phyloP scores from a whole-genome alignment of 768 basidiomycete species.

The Xerocomellus amylosporus region DNA sequence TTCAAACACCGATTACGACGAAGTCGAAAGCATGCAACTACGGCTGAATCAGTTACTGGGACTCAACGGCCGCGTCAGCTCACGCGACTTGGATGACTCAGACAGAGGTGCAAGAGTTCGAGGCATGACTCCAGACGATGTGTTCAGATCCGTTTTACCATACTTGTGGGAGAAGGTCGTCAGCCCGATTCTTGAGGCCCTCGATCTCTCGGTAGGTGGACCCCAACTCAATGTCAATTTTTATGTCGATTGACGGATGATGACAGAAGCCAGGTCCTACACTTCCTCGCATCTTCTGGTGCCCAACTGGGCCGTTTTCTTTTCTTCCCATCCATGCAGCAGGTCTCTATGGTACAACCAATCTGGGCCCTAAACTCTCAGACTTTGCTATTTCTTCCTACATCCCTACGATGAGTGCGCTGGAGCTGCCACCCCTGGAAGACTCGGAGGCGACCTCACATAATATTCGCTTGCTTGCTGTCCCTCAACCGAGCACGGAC shows the following conservation, averaged over 20 bases:
- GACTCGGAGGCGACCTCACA: background rate
- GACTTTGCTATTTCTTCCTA: no score
- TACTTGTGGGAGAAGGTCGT: background rate
- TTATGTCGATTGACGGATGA: background rate
- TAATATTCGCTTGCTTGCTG: slow-evolving; percentile 2
- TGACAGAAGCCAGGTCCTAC: background rate
- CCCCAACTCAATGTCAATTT: no score
- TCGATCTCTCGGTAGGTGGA: background rate
- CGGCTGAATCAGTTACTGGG: background rate
- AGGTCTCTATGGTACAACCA: no score
- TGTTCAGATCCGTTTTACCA: background rate
- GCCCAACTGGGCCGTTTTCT: no score
- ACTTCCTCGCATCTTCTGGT: no score
- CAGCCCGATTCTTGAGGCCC: background rate
- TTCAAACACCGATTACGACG: no score
- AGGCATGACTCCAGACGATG: background rate
- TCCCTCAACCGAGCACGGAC: background rate
- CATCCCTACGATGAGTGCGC: no score
- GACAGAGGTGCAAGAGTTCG: background rate
- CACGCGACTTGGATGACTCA: background rate
- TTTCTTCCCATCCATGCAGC: no score
- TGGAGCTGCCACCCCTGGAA: background rate
- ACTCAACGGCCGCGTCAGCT: background rate
- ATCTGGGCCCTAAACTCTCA: no score
- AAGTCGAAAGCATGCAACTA: no score